Evolutionary conservation across 2,329 filamentous ascomycete species (phyloP).

Genomic region (Neonectria ditissima): DNA sequence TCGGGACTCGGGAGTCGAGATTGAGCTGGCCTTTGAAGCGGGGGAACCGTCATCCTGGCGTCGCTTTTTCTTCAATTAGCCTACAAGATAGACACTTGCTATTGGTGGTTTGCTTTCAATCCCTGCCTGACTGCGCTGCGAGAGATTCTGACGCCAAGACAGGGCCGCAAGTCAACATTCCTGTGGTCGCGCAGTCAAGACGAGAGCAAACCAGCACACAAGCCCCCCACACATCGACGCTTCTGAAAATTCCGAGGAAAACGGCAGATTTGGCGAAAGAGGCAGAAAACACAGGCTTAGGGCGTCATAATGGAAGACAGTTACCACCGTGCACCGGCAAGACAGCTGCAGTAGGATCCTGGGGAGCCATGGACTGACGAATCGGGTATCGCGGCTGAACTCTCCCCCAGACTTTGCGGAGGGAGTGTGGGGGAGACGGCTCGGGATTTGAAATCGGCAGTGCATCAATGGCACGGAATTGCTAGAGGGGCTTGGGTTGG

Average conservation of each 20-base stretch:
- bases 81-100: no score
- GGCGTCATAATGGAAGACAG: neutral
- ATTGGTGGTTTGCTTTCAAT: no score
- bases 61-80: neutral
- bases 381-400: slow-evolving; percentile 7
- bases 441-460: slow-evolving; percentile 37
- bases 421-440: slow-evolving; percentile 20
- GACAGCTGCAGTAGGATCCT: neutral
- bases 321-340: neutral
- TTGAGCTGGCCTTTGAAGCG: neutral
- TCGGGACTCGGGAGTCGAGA: slow-evolving; percentile 1
- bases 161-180: neutral
- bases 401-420: slow-evolving; percentile 26
- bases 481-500: neutral
- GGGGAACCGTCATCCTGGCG: neutral
- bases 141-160: no score
- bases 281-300: neutral
- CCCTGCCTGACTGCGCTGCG: neutral
- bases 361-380: slow-evolving; percentile 4
- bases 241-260: neutral
- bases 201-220: neutral
- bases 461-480: slow-evolving; percentile 14
- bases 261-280: neutral
- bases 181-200: neutral
- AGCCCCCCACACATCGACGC: neutral